Evolutionary conservation across 345 rosid species (phyloP).

Genomic region (Excoecaria cochinchinensis): DNA sequence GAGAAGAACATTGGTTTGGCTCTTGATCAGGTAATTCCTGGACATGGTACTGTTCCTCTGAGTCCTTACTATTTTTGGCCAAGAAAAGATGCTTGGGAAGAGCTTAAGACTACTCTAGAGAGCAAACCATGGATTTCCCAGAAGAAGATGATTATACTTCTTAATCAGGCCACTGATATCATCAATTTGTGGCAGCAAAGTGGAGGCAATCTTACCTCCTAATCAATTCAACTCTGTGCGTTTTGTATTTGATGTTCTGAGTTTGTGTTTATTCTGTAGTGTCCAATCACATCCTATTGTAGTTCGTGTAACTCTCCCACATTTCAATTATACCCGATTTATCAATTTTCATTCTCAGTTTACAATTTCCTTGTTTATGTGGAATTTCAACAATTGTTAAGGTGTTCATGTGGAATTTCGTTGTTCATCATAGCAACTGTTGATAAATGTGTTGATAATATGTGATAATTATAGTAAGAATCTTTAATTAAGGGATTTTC

Average conservation of each 20-base stretch:
- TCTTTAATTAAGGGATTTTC: neutral
- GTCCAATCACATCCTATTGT: too few species aligned
- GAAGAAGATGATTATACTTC: slow-evolving; percentile 77
- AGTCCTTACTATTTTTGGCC: slow-evolving; percentile 87
- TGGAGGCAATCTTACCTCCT: slow-evolving; percentile 56
- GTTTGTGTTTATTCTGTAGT: too few species aligned
- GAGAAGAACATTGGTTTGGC: slow-evolving; percentile 80
- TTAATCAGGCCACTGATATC: slow-evolving; percentile 81
- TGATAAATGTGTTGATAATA: too few species aligned
- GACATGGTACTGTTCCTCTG: slow-evolving; percentile 68
- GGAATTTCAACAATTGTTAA: neutral
- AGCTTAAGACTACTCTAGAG: slow-evolving; percentile 68
- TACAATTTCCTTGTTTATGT: neutral
- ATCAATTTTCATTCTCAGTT: neutral
- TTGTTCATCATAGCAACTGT: too few species aligned
- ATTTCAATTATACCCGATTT: neutral
- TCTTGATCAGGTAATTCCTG: slow-evolving; percentile 67
- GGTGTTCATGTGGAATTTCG: neutral
- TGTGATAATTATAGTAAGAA: neutral
- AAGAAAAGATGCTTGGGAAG: slow-evolving; percentile 86
- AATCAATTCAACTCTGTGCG: neutral
- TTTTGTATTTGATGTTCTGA: too few species aligned
- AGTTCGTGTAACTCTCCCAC: too few species aligned
- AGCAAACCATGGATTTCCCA: slow-evolving; percentile 79
- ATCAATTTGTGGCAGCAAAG: slow-evolving; percentile 90